Conservation (phyloP, 2,329 filamentous ascomycete genomes). For the Alternaria alternata region DNA sequence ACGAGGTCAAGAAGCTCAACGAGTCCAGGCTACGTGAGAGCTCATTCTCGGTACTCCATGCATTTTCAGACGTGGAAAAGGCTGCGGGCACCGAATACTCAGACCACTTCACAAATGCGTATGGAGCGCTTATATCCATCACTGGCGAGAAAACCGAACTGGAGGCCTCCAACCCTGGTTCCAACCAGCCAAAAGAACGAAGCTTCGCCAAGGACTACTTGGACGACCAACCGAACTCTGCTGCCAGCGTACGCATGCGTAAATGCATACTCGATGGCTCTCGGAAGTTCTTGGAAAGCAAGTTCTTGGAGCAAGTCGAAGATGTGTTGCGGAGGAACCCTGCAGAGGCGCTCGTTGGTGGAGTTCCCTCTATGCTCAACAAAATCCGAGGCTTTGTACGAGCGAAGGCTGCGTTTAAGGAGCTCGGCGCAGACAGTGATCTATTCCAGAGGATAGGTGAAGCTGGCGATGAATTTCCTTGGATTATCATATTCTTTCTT, state of each 20-base stretch:
- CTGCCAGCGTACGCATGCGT: conserved; percentile 70
- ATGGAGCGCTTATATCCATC: conserved; percentile 80
- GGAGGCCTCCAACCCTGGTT: conserved; percentile 62
- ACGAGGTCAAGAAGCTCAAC: conserved; percentile 82
- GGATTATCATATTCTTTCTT: conserved; percentile 93
- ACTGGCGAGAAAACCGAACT: conserved; percentile 70
- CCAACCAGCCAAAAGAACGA: conserved; percentile 75
- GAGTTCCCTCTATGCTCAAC: conserved; percentile 84
- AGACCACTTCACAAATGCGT: conserved; percentile 80
- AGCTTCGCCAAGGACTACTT: conserved; percentile 80
- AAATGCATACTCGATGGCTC: conserved; percentile 83
- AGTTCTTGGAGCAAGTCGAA: conserved; percentile 82
- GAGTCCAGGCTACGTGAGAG: conserved; percentile 70
- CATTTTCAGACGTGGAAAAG: conserved; percentile 77
- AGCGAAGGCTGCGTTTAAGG: conserved; percentile 79
- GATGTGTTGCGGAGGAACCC: conserved; percentile 81
- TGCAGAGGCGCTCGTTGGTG: conserved; percentile 86
- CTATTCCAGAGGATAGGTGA: conserved; percentile 76
- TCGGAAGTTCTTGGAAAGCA: conserved; percentile 78
- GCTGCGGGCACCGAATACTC: conserved; percentile 75
- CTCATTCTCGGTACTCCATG: conserved; percentile 76
- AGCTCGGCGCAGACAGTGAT: conserved; percentile 81
- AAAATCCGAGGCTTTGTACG: conserved; percentile 94
- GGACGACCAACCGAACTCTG: conserved; percentile 73
- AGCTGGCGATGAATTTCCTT: conserved; percentile 78